Evolutionary conservation across 2,329 filamentous ascomycete genomes (phyloP), one percentile per base, ranked within the genome.

Genomic region (Dothideomycetes sp.): DNA sequence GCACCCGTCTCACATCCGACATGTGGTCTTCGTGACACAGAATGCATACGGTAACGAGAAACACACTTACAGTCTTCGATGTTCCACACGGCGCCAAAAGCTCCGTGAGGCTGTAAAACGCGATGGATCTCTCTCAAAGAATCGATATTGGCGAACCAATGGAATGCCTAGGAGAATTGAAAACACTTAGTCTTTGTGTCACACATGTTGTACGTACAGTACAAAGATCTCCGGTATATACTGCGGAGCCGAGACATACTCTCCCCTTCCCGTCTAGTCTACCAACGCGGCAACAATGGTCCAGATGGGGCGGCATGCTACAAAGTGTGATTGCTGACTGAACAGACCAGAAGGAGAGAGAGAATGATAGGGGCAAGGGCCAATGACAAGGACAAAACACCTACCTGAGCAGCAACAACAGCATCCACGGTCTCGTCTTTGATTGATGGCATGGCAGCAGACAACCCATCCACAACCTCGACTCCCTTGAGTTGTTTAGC

Each of bases 41-140:
- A n/a, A n/a, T n/a, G n/a, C n/a, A n/a, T n/a, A n/a, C n/a, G n/a
- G n/a, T n/a, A n/a, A n/a, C n/a, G n/a, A n/a, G 16, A 11, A 31
- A 18, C 5, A 18, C 9, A 41, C 69, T 52, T 59, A 79, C 79
- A 84, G 47, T 82, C 77, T 55, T 84, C 80, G 43, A 79, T 65
- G 49, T 84, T 85, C 81, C 82, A 86, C 38, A 86, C 77, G 55
- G 83, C 58, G 11, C 76, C 81, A 19, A 86, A 64, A 19, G 66
- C 65, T 5, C 72, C 72, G 5, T 69, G 70, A 1, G 75, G 75
- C 50, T 70, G 72, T 35, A 86, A 59, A 0, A 81, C 70, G 34
- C 80, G 72, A 48, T 76, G 70, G n/a, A 86, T 79, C 49, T 84
- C 79, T 34, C 64, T 58, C 19, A 87, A 60, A 0, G 79, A 65